A percentile compares a stretch with the other conserved stretches of the same genome.
Conservation (phyloP, 139 green algal species). For the Chlamydomonas schloesseri region DNA sequence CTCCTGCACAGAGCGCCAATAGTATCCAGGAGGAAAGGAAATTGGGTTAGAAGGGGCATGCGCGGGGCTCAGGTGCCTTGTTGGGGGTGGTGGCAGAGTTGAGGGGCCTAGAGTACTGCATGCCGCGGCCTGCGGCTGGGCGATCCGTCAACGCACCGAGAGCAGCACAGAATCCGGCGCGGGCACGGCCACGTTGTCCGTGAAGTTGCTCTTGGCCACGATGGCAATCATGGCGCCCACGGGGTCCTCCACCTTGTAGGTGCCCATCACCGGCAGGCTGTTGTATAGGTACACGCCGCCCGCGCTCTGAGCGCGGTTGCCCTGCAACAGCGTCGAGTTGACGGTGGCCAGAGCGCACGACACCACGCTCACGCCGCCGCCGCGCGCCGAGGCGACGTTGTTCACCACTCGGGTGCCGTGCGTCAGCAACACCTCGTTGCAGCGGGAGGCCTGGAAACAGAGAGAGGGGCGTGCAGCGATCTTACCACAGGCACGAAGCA, state of each 20-base stretch:
- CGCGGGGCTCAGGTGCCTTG: no score
- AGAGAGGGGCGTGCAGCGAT: neutral
- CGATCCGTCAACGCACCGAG: neutral
- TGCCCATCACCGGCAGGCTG: neutral
- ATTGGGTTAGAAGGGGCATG: no score
- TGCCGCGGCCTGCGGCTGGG: no score
- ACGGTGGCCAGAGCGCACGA: constrained; percentile 2
- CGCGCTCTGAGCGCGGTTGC: neutral
- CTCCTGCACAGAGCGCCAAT: neutral
- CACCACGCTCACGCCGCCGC: neutral
- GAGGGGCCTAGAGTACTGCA: no score
- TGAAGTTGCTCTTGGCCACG: neutral
- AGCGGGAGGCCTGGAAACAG: neutral
- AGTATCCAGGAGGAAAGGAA: neutral
- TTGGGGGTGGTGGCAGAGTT: no score
- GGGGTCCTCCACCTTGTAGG: neutral
- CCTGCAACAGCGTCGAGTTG: neutral
- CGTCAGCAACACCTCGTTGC: constrained; percentile 24
- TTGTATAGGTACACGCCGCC: neutral
- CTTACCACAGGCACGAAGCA: neutral
- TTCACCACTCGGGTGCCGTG: neutral
- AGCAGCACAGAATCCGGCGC: neutral
- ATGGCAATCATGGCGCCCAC: constrained; percentile 6
- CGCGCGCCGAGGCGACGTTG: constrained; percentile 7
- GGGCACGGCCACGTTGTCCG: neutral